Percentiles rank a stretch among this genome's conserved stretches.
Conservation (phyloP, 345 rosid genomes). For the Erysimum cheiranthoides region DNA sequence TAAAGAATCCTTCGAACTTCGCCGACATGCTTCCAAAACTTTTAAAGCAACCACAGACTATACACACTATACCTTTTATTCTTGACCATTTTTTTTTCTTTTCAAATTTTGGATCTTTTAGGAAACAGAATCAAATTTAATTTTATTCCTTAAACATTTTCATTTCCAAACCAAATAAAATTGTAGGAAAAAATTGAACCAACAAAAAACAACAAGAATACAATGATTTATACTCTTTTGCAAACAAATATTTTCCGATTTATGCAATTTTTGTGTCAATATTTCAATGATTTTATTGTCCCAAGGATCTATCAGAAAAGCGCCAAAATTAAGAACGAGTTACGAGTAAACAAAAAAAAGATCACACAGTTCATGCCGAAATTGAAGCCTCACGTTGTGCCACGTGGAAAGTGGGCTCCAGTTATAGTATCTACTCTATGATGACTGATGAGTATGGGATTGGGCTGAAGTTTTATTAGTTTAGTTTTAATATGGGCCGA, state of each 20-base stretch:
- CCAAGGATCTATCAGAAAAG: constrained; percentile 31
- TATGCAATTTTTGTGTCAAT: background rate
- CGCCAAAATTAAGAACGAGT: constrained; percentile 26
- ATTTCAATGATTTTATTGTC: background rate
- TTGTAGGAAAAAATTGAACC: background rate
- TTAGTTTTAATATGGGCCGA: background rate
- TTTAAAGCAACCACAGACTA: constrained; percentile 3
- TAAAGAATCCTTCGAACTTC: constrained; percentile 40
- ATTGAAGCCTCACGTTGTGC: constrained; percentile 19
- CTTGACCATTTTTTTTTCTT: no score
- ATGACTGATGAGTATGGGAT: background rate
- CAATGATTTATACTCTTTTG: no score
- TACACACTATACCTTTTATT: constrained; percentile 1
- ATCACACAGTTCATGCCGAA: constrained; percentile 26
- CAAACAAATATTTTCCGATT: background rate
- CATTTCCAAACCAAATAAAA: background rate
- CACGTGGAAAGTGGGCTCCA: constrained; percentile 41
- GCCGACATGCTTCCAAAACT: constrained; percentile 48
- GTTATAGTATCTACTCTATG: background rate
- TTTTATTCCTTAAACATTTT: constrained; percentile 1
- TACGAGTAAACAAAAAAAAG: constrained; percentile 6
- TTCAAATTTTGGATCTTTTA: constrained; percentile 8
- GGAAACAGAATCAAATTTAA: background rate
- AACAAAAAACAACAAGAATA: no score
- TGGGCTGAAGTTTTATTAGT: background rate